Percentiles rank a stretch among this genome's conserved stretches.
These are phyloP conservation scores for Apiotrichum sp. DNA, from an alignment of 1,284 basidiomycete genomes.

Conservation along the genomic window DNA sequence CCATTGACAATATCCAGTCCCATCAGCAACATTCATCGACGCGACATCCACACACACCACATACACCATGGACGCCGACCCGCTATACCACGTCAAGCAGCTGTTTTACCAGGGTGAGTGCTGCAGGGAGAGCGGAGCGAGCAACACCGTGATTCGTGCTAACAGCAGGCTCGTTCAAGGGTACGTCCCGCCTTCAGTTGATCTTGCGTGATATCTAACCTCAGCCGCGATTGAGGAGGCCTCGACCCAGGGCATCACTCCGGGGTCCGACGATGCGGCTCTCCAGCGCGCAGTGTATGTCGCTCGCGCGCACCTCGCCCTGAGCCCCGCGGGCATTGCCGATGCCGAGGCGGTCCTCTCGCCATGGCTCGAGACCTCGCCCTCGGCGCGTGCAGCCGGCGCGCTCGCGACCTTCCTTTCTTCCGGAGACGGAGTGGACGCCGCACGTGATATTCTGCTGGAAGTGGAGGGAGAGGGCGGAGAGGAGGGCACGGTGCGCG, in stretches of 20 bases:
- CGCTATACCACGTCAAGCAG: conserved; percentile 75
- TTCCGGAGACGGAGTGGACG: conserved; percentile 56
- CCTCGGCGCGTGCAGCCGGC: conserved; percentile 62
- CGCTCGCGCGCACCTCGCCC: conserved; percentile 74
- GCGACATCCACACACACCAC: too few species aligned
- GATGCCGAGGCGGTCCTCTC: conserved; percentile 54
- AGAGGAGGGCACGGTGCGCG: conserved; percentile 61
- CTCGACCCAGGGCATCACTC: conserved; percentile 26
- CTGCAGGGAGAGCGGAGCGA: too few species aligned
- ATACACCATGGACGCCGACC: conserved; percentile 63
- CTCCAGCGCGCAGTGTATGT: conserved; percentile 61
- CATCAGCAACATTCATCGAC: too few species aligned
- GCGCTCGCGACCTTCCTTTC: conserved; percentile 64
- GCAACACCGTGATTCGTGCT: conserved; percentile 1
- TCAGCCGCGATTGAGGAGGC: conserved; percentile 44
- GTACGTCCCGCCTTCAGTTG: conserved; percentile 13
- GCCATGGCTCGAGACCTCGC: conserved; percentile 42
- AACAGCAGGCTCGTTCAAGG: conserved; percentile 43
- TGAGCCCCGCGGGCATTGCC: conserved; percentile 57
- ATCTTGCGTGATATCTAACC: not conserved
- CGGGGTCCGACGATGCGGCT: conserved; percentile 43
- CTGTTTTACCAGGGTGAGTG: conserved; percentile 69
- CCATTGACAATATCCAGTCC: too few species aligned
- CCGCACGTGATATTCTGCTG: conserved; percentile 73
- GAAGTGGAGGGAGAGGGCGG: conserved; percentile 71